Percentiles rank a stretch among this genome's conserved stretches.
Conservation (phyloP, 2,329 filamentous ascomycete species). For the Arthrobotrys entomopaga region DNA sequence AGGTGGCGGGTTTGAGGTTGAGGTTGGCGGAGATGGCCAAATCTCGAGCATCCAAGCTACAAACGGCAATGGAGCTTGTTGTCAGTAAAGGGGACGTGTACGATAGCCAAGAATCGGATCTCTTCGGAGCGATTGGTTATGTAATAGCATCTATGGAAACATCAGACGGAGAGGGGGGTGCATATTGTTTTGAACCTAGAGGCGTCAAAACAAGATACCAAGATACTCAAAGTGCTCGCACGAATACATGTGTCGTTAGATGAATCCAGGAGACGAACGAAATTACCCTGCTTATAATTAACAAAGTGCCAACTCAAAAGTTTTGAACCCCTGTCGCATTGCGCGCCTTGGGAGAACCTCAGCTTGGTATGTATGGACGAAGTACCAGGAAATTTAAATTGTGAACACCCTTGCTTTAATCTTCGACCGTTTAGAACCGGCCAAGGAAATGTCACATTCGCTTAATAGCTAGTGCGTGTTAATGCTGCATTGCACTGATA, state of each 20-base stretch:
- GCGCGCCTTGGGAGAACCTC: constrained; percentile 8
- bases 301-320: background rate
- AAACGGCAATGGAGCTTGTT: constrained; percentile 15
- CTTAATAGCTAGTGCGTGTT: background rate
- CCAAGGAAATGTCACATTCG: background rate
- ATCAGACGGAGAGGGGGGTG: no score
- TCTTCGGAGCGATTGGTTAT: no score
- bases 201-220: no score
- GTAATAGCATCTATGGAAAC: no score
- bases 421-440: background rate
- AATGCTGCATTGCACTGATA: constrained; percentile 7
- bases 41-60: constrained; percentile 30
- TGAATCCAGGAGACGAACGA: no score
- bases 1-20: constrained; percentile 45
- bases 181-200: no score
- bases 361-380: no score
- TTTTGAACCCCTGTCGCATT: constrained; percentile 1
- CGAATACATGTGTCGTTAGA: no score
- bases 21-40: constrained; percentile 26
- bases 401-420: constrained; percentile 17
- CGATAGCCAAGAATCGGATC: background rate
- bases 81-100: constrained; percentile 1
- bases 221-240: no score
- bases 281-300: no score
- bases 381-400: constrained; percentile 22